Evolutionary conservation across 2,329 filamentous ascomycete species (phyloP).

Genomic region (Sporothrix pseudoabietina): DNA sequence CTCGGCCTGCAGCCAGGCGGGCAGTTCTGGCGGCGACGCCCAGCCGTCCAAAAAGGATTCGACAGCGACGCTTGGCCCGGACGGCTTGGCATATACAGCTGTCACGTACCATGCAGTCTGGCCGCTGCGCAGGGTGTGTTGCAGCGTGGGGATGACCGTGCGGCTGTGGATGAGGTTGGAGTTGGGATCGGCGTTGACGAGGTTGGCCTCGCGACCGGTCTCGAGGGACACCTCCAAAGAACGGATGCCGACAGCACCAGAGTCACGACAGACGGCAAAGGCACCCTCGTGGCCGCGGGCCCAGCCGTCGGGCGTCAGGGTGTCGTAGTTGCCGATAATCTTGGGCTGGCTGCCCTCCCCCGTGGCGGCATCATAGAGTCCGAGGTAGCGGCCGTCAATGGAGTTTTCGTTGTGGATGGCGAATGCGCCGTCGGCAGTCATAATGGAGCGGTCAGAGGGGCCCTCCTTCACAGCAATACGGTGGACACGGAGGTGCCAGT

Average conservation of each 20-base stretch:
- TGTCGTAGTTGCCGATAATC: conserved; percentile 64
- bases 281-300: conserved; percentile 54
- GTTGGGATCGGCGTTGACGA: conserved; percentile 77
- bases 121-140: conserved; percentile 60
- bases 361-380: conserved; percentile 51
- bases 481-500: conserved; percentile 72
- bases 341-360: conserved; percentile 58
- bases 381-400: conserved; percentile 48
- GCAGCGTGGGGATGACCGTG: conserved; percentile 70
- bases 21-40: conserved; percentile 60
- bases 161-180: conserved; percentile 74
- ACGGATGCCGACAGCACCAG: conserved; percentile 59
- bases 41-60: conserved; percentile 62
- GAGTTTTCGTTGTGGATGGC: conserved; percentile 63
- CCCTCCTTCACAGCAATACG: conserved; percentile 52
- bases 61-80: conserved; percentile 54
- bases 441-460: conserved; percentile 52
- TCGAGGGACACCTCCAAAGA: conserved; percentile 48
- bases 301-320: conserved; percentile 55
- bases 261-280: conserved; percentile 60
- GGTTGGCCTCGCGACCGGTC: conserved; percentile 55
- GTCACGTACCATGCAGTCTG: conserved; percentile 67
- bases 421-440: conserved; percentile 75
- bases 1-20: conserved; percentile 61
- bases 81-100: conserved; percentile 70